Evolutionary conservation across 2,329 filamentous ascomycete species (phyloP).

Genomic region (Colletotrichum sp.): DNA sequence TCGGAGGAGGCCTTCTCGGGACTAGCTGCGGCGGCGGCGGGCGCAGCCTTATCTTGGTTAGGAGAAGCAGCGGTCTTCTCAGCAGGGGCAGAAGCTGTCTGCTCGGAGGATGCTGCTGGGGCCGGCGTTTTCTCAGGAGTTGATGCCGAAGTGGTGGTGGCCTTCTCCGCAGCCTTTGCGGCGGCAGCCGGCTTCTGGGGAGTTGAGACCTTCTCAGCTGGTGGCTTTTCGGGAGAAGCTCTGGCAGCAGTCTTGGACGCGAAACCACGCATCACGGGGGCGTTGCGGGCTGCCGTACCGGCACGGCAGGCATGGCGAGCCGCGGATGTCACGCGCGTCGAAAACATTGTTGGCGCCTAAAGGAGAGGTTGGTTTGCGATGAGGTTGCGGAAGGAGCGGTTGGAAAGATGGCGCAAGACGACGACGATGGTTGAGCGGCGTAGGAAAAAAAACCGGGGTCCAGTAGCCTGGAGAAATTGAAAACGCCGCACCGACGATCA

Average conservation of each 20-base stretch:
- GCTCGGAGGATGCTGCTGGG: background rate
- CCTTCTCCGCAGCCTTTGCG: background rate
- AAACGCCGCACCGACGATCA: background rate
- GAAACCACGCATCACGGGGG: conserved; percentile 9
- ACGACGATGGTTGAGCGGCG: background rate
- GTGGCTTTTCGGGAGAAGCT: background rate
- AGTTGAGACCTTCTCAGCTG: background rate
- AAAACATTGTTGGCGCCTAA: conserved; percentile 24
- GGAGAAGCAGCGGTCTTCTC: background rate
- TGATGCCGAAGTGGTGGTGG: background rate
- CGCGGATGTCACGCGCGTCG: conserved; percentile 21
- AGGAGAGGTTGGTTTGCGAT: background rate
- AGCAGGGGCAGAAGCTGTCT: background rate
- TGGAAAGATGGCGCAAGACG: background rate
- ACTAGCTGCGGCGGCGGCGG: background rate
- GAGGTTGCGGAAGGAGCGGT: background rate
- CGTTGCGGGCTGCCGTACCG: background rate
- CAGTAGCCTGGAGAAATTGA: background rate
- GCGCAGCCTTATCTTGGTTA: background rate
- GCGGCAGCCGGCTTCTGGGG: background rate
- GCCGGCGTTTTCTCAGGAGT: background rate
- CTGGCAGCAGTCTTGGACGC: conserved; percentile 16
- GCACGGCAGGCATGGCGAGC: conserved; percentile 18
- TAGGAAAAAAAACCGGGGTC: background rate
- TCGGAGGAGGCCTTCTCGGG: background rate